phyloP scores from a whole-genome alignment of 306 rosid species.

The Fragaria iinumae region DNA sequence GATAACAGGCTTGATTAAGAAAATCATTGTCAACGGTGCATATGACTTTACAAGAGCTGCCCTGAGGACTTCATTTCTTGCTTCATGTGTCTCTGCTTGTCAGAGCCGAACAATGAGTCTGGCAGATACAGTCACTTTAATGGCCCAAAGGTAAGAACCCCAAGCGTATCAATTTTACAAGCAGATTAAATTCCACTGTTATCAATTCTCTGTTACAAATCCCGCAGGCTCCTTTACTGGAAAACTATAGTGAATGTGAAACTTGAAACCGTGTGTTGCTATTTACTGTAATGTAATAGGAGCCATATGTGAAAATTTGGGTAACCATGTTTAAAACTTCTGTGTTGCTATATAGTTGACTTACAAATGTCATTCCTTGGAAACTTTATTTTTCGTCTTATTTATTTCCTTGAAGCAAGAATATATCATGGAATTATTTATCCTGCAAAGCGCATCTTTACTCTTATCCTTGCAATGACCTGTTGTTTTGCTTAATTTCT shows the following conservation, averaged over 20 bases:
- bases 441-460: not conserved
- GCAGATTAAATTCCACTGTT: not conserved
- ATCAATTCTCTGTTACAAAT: not conserved
- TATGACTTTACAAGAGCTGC: constrained; percentile 85
- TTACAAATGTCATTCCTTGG: not conserved
- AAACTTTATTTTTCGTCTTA: not conserved
- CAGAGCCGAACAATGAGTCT: constrained; percentile 82
- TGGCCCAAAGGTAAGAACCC: constrained; percentile 68
- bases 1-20: constrained; percentile 55
- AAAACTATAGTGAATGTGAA: not conserved
- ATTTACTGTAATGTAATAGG: not conserved
- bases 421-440: not conserved
- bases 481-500: not conserved
- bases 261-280: not conserved
- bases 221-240: not conserved
- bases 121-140: constrained; percentile 72
- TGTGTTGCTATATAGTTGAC: not conserved
- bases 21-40: constrained; percentile 69
- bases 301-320: not conserved
- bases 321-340: not conserved
- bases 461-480: constrained; percentile 5
- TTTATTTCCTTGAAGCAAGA: not conserved
- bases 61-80: constrained; percentile 80
- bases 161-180: not conserved
- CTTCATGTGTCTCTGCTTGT: constrained; percentile 93